Base-by-base conservation (phyloP, 2,329 filamentous ascomycete genomes). In the Fusarium chlamydosporum region DNA sequence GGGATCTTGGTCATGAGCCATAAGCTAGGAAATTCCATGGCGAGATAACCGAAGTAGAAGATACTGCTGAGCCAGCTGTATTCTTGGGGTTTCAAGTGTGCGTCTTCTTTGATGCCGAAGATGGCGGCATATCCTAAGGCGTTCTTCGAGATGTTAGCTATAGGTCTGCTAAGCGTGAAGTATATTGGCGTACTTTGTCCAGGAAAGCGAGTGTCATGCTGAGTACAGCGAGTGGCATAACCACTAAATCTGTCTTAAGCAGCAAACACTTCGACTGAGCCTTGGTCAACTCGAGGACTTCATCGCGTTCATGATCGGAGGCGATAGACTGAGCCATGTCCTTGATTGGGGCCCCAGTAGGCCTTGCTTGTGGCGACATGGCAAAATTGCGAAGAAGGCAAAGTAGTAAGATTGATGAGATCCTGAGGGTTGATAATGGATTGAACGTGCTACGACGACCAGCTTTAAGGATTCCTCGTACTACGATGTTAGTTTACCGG, bases 11-110 rank as follows among this genome's bases (percentile, higher is more conserved):
- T 70, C 58, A 74, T 68, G 0, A 76, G 16, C 71, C 71, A 70
- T 0, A 73, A 40, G 0, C 41, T 83, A 0, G 85, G 82, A 59
- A 84, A 85, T 16, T 84, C 81, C 72, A 82, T 83, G 13, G 79
- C 76, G 2, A 87, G 80, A 70, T 86, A 86, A 27, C 80, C 79
- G 29, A 82, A 75, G 71, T 82, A 82, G 46, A 82, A 78, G 42
- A 80, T 76, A 12, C 77, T 78, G 42, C 77, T 74, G 1, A 93
- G 82, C 91, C 91, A 93, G 23, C 84, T 86, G 74, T 90, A 93
- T 79, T 92, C 76, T 42, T 78, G 73, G 41, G 77, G 79, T 3
- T 73, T 59, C 34, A 78, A 74, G 42, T 75, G 40, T 0, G 68
- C 56, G 12, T 74, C 72, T 12, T 71, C 60, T 7, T 71, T 67